Evolutionary conservation across 805 yeast species (phyloP), one percentile per base, ranked within the genome.

Genomic region (Candida michaelii): DNA sequence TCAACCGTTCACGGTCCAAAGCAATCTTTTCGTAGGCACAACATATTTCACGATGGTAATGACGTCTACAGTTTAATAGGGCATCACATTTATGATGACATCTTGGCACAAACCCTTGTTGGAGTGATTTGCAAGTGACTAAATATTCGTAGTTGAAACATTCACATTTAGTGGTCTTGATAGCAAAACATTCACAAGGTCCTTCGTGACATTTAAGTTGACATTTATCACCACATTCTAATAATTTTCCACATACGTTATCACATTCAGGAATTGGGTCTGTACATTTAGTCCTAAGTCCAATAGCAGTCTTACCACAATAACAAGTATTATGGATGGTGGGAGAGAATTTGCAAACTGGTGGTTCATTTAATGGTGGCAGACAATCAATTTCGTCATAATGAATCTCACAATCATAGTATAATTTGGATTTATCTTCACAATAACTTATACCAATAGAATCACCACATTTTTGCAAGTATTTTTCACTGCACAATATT

Each of bases 181-280:
- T 45, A 49, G 75, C 74, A 48, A 62, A 69, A 62, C 97, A 90
- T 59, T 65, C 73, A 56, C 96, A 89, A 1, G 73, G 72, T 0
- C 95, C 97, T 11, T 71, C 74, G 60, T 89, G 97, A 61, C 97
- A 89, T 19, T 66, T 66, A 60, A 77, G 71, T 44, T 72, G 69
- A 61, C 97, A 89, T 13, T 47, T 55, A 50, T 80, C 91, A 1
- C 96, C 96, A 67, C 97, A 89, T 0, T 71, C 60, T 30, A 88
- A 60, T 6, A 43, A 40, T 58, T 84, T 85, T 4, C 74, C 82
- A 62, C 97, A 89, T 0, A 63, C 62, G 3, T 70, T 54, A 5
- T 72, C 80, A 65, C 97, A 89, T 8, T 82, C 79, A 3, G 96
- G 93, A 27, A 89, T 73, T 1, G 89, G 84, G 49, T 88, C 96